Base-by-base conservation (phyloP, 148 eudicot species). In the Cornus suecica region DNA sequence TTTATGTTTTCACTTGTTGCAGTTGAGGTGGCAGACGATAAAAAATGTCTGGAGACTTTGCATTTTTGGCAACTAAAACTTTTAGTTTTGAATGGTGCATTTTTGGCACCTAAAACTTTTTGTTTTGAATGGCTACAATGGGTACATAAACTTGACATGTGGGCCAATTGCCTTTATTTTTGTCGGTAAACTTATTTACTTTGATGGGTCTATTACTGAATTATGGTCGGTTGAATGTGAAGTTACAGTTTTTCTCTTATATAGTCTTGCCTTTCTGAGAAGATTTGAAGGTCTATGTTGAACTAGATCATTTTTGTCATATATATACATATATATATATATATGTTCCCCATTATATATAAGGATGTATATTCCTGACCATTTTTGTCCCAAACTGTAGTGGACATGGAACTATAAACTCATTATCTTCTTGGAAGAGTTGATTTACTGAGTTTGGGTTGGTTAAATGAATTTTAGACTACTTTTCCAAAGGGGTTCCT, bases 131-230 rank as follows among this genome's bases (percentile, higher is more conserved):
- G 23, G 62, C 54, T 48, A 48, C 54, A 48, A 48, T 11, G 71
- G 18, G 29, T 51, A 68, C 29, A 23, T 7, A 68, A 22, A 1
- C 1, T 10, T 8, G 10, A 30, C 41, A 16, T 66, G 69, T 66
- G 69, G 69, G 69, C 24, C 69, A 30, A 30, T 66, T 66, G 69
- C 24, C 18, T 32, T 66, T 66, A 8, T 18, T 66, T 16, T 37
- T 37, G 42, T 37, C 42, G 24, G 42, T 20, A 22, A 3, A 30
- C 42, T 66, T 66, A 3, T 48, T 1, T 48, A 48, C 15, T 37
- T 37, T 6, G 20, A 16, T 7, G 15, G 3, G 54, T 31, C 34
- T 4, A 66, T 1, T 48, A 13, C 52, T 45, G 52, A 45, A 8
- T 2, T 45, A 8, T 48, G 54, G 18, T 1, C 15, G 15, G 20